These are phyloP conservation scores for Candida loeiensis DNA, from an alignment of 805 yeast genomes.

Conservation along the genomic window DNA sequence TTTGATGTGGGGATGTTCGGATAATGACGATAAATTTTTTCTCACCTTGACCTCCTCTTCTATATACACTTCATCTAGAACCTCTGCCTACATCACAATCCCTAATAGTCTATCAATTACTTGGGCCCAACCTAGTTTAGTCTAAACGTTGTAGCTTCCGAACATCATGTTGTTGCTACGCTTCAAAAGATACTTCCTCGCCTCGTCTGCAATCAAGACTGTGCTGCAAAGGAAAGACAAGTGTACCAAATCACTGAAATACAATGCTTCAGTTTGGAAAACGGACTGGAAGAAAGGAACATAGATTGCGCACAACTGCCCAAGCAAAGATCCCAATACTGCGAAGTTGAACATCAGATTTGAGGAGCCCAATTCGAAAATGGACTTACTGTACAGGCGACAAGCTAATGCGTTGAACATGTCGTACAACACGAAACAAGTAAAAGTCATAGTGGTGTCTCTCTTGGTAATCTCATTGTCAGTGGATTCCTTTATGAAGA, in stretches of 20 bases:
- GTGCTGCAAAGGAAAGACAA: slow-evolving; percentile 65
- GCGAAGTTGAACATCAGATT: slow-evolving; percentile 94
- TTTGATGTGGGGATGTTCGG: not conserved
- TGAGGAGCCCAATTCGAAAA: slow-evolving; percentile 73
- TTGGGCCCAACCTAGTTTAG: not conserved
- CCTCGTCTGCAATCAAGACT: slow-evolving; percentile 84
- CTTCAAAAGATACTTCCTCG: slow-evolving; percentile 51
- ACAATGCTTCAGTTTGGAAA: slow-evolving; percentile 91
- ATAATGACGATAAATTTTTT: not conserved
- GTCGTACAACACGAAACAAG: slow-evolving; percentile 92
- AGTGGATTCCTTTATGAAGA: slow-evolving; percentile 82
- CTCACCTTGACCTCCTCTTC: no score
- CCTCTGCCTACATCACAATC: no score
- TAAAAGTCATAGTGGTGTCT: slow-evolving; percentile 98
- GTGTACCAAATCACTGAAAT: slow-evolving; percentile 63
- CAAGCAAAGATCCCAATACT: slow-evolving; percentile 80
- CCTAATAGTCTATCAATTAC: no score
- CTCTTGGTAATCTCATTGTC: slow-evolving; percentile 82
- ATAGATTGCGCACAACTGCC: slow-evolving; percentile 91
- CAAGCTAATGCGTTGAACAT: slow-evolving; percentile 96
- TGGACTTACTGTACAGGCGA: slow-evolving; percentile 81
- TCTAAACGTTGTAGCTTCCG: slow-evolving; percentile 1
- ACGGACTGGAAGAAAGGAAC: slow-evolving; percentile 88
- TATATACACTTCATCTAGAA: no score
- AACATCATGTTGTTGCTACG: slow-evolving; percentile 11